Evolutionary conservation across 331 rosid species (phyloP).

Genomic region (Rhamnella rubrinervis): DNA sequence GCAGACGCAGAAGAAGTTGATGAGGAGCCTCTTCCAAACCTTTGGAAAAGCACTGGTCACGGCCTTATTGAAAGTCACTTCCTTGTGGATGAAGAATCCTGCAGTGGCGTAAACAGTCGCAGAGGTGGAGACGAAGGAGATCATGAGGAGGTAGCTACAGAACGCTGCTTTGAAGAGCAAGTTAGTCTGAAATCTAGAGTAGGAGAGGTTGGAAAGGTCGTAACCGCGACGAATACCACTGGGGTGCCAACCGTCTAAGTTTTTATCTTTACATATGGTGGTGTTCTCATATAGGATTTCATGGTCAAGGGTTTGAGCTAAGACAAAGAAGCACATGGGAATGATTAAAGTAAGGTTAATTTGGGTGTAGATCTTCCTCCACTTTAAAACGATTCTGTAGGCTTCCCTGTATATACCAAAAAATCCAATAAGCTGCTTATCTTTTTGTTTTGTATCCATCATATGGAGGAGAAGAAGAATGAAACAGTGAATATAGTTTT

Average conservation of each 20-base stretch:
- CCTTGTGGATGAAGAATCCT: neutral
- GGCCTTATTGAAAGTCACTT: neutral
- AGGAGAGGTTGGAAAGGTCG: neutral
- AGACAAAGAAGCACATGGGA: neutral
- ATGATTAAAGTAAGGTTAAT: neutral
- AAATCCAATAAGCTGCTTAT: neutral
- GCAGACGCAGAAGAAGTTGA: neutral
- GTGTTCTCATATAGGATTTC: neutral
- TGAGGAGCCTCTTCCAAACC: neutral
- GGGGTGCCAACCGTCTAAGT: no score
- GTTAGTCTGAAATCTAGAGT: neutral
- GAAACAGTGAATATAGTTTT: no score
- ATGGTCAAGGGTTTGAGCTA: neutral
- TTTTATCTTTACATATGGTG: neutral
- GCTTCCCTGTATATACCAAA: neutral
- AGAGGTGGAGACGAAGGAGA: neutral
- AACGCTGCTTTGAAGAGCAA: neutral
- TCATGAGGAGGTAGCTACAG: neutral
- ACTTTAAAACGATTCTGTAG: no score
- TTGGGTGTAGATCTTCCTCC: neutral
- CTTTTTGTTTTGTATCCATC: conserved; percentile 14
- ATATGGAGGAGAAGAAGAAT: no score
- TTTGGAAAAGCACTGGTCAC: neutral
- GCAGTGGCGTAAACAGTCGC: neutral
- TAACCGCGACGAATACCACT: neutral